Evolutionary conservation across 352 stramenopile species (phyloP).

Genomic region (Peronosclerospora sorghi): DNA sequence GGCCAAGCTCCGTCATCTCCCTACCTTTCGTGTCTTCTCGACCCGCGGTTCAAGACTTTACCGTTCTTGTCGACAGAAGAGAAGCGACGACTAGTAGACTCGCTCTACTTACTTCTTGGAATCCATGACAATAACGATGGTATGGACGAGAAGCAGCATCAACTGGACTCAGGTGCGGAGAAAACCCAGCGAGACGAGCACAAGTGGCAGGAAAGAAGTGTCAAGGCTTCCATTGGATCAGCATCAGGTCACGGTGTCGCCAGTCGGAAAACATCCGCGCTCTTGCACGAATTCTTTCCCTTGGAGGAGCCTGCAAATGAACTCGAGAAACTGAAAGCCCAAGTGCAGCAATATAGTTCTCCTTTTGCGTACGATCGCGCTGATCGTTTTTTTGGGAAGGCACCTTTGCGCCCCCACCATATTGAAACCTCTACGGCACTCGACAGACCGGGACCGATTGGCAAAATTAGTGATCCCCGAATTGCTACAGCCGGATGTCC

Average conservation of each 20-base stretch:
- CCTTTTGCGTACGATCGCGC: no score
- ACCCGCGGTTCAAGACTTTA: slow-evolving; percentile 65
- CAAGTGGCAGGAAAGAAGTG: slow-evolving; percentile 6
- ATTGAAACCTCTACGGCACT: no score
- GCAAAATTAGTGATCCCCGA: no score
- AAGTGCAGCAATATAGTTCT: slow-evolving; percentile 67
- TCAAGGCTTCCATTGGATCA: no score
- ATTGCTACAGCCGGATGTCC: no score
- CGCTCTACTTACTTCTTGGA: slow-evolving; percentile 40
- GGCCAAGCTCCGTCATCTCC: slow-evolving; percentile 37
- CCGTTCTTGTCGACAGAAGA: slow-evolving; percentile 47
- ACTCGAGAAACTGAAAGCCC: slow-evolving; percentile 43
- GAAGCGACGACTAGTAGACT: slow-evolving; percentile 38
- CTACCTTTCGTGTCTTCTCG: slow-evolving; percentile 57
- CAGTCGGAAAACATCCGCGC: slow-evolving; percentile 17
- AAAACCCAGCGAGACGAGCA: no score
- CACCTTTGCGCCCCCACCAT: no score
- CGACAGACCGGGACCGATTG: no score
- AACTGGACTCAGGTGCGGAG: slow-evolving; percentile 1
- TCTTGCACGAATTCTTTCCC: slow-evolving; percentile 57
- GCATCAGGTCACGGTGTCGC: slow-evolving; percentile 2
- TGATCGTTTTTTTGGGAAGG: no score
- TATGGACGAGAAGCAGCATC: slow-evolving; percentile 8
- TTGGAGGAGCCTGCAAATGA: slow-evolving; percentile 42
- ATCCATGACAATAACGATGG: slow-evolving; percentile 28